Base-by-base conservation (phyloP, 2,329 filamentous ascomycete species). In the Ceratocystis ficicola region DNA sequence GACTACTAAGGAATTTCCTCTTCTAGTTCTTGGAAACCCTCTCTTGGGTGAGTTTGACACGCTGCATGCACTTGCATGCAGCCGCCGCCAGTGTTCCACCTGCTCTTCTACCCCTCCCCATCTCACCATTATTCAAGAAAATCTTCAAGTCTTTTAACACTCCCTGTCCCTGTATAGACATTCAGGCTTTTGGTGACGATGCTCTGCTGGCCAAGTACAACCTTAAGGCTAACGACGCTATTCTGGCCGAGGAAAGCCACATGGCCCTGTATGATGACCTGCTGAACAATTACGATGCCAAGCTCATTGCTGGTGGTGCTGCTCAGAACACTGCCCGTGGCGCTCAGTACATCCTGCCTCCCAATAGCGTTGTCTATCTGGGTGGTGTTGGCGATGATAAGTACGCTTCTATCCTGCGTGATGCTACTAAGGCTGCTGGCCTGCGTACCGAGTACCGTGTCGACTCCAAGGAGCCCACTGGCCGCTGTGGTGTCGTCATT, bases 311-410 rank as follows among this genome's bases (percentile, higher is more conserved):
- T 65, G 94, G 94, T 70, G 94, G 94, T 73, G 94, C 94, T 66
- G 94, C 94, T 36, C 94, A 99, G 80, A 99, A 99, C 84, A 95
- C 91, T 65, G 93, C 94, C 71, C 87, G 94, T 74, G 94, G 94
- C 71, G 94, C 93, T 70, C 90, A 94, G 85, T 99, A 99, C 82
- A 86, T 97, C 70, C 90, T 99, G 66, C 86, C 90, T 41, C 80
- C 88, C 68, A 88, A 96, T 80, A 93, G 89, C 69, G 90, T 95
- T 73, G 85, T 95, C 75, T 99, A 90, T 83, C 84, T 97, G 70
- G 94, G 94, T 71, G 92, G 92, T 73, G 90, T 95, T 67, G 94
- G 94, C 71, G 86, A 93, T 73, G 94, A 99, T 83, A 94, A 96
- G 80, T 96, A 95, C 77, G 89, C 91, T 72, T 87, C 92, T 69